A percentile compares a stretch with the other conserved stretches of the same genome.
These are phyloP conservation scores for Mycena galericulata DNA, from an alignment of 768 basidiomycete species.

Conservation along the genomic window DNA sequence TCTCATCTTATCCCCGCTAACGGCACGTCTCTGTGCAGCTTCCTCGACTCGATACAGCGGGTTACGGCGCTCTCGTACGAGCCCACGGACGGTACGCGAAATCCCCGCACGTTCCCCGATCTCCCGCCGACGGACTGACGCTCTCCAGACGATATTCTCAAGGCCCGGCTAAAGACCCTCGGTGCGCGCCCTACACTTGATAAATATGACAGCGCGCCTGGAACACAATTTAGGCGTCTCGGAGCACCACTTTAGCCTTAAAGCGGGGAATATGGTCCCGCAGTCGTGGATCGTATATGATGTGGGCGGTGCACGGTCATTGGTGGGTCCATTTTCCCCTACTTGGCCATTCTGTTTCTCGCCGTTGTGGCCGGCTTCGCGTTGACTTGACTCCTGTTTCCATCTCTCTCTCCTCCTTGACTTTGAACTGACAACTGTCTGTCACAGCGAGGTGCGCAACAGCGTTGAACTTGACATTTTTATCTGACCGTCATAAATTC, in stretches of 20 bases:
- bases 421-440: no score
- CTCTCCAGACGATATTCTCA: slow-evolving; percentile 62
- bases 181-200: slow-evolving; percentile 13
- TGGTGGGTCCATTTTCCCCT: slow-evolving; percentile 12
- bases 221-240: slow-evolving; percentile 55
- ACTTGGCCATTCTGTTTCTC: neutral
- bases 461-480: neutral
- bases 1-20: neutral
- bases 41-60: slow-evolving; percentile 60
- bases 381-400: no score
- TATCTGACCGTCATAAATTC: slow-evolving; percentile 1
- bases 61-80: slow-evolving; percentile 59
- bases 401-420: no score
- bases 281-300: slow-evolving; percentile 54
- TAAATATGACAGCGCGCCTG: neutral
- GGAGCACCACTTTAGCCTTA: slow-evolving; percentile 67
- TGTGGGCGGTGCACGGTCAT: slow-evolving; percentile 63
- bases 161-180: slow-evolving; percentile 62
- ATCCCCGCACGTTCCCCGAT: neutral
- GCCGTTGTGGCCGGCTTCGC: no score
- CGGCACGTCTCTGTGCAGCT: slow-evolving; percentile 48
- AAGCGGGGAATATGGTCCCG: slow-evolving; percentile 40
- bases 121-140: neutral
- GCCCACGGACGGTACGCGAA: slow-evolving; percentile 61
- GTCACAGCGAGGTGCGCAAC: slow-evolving; percentile 49